Conservation (phyloP, 371 early-diverging fungal species). For the Mortierella sp. region DNA sequence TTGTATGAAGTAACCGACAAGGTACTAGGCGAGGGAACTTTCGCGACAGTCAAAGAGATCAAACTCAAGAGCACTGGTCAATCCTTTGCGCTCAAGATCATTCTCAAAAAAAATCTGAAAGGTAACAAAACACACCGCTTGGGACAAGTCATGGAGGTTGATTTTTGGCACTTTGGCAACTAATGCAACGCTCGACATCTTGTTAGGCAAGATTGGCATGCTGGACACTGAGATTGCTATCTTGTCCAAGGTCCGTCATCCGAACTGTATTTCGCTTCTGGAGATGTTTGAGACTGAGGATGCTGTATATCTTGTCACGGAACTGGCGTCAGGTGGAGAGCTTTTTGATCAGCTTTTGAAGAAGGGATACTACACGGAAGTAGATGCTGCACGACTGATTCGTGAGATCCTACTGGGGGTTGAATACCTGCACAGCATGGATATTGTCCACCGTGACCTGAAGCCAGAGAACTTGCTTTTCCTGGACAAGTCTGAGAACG, state of each 20-base stretch:
- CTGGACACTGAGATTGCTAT: slow-evolving; percentile 85
- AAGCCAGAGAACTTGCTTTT: slow-evolving; percentile 87
- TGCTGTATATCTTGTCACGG: slow-evolving; percentile 86
- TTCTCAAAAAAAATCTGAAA: slow-evolving; percentile 68
- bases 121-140: slow-evolving; percentile 19
- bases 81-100: slow-evolving; percentile 81
- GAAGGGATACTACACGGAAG: slow-evolving; percentile 83
- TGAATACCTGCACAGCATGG: slow-evolving; percentile 82
- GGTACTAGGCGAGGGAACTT: slow-evolving; percentile 74
- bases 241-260: slow-evolving; percentile 80
- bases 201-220: slow-evolving; percentile 75
- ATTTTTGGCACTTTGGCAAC: too few relatives aligned
- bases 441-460: slow-evolving; percentile 87
- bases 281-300: slow-evolving; percentile 81
- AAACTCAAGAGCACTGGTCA: slow-evolving; percentile 33
- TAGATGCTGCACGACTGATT: slow-evolving; percentile 71
- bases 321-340: slow-evolving; percentile 90
- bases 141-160: too few relatives aligned
- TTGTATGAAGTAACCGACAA: slow-evolving; percentile 59
- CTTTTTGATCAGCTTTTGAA: slow-evolving; percentile 84
- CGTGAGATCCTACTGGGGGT: slow-evolving; percentile 83
- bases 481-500: slow-evolving; percentile 58
- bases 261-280: slow-evolving; percentile 81
- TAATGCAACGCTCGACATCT: too few relatives aligned
- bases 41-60: slow-evolving; percentile 78